Percentiles rank a stretch among this genome's conserved stretches.
These are phyloP conservation scores for Westerdykella ornata DNA, from an alignment of 2,329 filamentous ascomycete genomes.

Conservation along the genomic window DNA sequence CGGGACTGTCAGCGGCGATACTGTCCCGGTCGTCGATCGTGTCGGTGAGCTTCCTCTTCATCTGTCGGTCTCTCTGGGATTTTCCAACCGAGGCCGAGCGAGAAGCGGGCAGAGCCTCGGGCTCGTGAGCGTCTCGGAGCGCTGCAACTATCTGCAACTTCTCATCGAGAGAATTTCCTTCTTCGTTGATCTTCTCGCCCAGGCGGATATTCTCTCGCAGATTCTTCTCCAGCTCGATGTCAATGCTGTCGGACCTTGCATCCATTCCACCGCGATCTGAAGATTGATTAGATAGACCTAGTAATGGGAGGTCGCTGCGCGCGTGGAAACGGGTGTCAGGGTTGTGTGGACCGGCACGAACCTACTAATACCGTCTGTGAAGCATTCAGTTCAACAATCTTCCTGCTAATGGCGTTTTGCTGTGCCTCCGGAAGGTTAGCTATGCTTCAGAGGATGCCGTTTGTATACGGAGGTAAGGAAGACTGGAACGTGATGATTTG, in stretches of 20 bases:
- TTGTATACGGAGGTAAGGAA: too few relatives aligned
- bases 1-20: constrained; percentile 35
- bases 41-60: constrained; percentile 35
- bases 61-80: constrained; percentile 32
- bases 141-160: constrained; percentile 44
- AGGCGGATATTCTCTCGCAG: constrained; percentile 46
- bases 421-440: constrained; percentile 17
- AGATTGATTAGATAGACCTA: neutral
- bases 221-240: constrained; percentile 42
- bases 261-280: neutral
- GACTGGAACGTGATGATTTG: too few relatives aligned
- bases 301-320: neutral
- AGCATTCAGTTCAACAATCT: constrained; percentile 24
- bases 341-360: constrained; percentile 7
- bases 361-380: constrained; percentile 26
- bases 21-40: constrained; percentile 35
- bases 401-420: constrained; percentile 28
- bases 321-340: neutral
- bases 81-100: constrained; percentile 34
- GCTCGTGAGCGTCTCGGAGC: constrained; percentile 43
- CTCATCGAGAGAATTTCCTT: constrained; percentile 37
- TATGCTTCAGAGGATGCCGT: too few relatives aligned
- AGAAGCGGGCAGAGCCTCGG: constrained; percentile 28
- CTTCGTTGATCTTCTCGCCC: constrained; percentile 41
- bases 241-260: constrained; percentile 31